Base-by-base conservation (phyloP, 1,139 yeast genomes). In the Magnusiomyces ingens region DNA sequence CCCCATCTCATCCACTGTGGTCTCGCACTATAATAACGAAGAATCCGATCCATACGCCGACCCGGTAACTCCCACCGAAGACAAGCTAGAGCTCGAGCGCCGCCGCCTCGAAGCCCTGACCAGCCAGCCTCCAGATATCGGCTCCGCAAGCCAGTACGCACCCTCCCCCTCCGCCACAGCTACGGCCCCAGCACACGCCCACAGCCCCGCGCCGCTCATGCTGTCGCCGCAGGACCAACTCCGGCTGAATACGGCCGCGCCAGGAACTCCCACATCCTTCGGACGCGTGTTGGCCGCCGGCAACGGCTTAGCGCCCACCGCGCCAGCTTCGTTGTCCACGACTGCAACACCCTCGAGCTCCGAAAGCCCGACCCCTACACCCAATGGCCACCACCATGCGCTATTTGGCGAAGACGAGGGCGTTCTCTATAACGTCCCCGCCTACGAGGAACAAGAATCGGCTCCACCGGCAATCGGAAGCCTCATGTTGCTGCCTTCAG, bases 321-420 rank as follows among this genome's bases (percentile, higher is more conserved):
- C 8, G 8, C 32, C 32, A 26, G 8, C 4, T 26, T 26, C 32
- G 32, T 26, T n/a, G n/a, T n/a, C n/a, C n/a, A n/a, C n/a, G n/a
- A n/a, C 32, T 26, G 4, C 32, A 26, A 5, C 32, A 5, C 8
- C 32, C 32, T 26, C 32, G 8, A 26, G 32, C 4, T 26, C 32
- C 32, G 32, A 26, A 26, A 26, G 32, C 32, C n/a, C 52, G 11
- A 17, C 49, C 2, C 47, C 48, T 11, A 29, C 51, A 11, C 4
- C 87, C 0, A 75, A 64, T 29, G 45, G 41, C n/a, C 46, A 35
- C n/a, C 43, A 49, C 19, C 4, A 26, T 26, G 32, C 8, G 4
- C 32, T 26, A 5, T 26, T 26, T 26, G 32, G 32, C 32, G 32
- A 26, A 26, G 32, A 26, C 8, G 32, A 26, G 32, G 48, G 32